Evolutionary conservation across 2,329 filamentous ascomycete genomes (phyloP).

Genomic region (Fusarium luffae): DNA sequence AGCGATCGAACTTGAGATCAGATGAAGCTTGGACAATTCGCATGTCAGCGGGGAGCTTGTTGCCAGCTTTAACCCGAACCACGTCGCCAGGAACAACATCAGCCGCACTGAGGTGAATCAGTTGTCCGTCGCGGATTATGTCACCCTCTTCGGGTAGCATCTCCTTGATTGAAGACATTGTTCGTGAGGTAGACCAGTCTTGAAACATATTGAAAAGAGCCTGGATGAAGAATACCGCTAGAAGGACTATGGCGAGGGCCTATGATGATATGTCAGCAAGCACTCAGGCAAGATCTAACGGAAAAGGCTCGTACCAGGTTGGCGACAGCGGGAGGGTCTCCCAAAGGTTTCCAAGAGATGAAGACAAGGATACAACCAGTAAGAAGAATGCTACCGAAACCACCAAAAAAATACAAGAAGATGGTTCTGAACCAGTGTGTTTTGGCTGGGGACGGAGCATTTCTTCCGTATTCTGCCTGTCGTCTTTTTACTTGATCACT

Average conservation of each 20-base stretch:
- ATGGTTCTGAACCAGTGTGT: slow-evolving; percentile 17
- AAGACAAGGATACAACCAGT: background rate
- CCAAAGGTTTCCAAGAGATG: slow-evolving; percentile 12
- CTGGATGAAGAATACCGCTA: background rate
- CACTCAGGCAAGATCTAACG: too few species aligned
- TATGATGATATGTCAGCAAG: background rate
- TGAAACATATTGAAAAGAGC: slow-evolving; percentile 19
- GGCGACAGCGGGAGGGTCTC: slow-evolving; percentile 2
- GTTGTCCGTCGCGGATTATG: background rate
- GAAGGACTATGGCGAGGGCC: slow-evolving; percentile 4
- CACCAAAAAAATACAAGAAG: slow-evolving; percentile 13
- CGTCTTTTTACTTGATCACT: background rate
- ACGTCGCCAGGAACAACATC: slow-evolving; percentile 9
- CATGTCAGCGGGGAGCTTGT: slow-evolving; percentile 11
- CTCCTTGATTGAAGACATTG: slow-evolving; percentile 17
- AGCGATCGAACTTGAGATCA: slow-evolving; percentile 4
- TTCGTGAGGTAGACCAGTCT: slow-evolving; percentile 17
- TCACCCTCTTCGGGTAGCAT: slow-evolving; percentile 9
- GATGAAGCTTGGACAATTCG: slow-evolving; percentile 6
- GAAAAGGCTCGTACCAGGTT: too few species aligned
- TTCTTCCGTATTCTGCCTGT: slow-evolving; percentile 8
- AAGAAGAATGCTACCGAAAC: slow-evolving; percentile 14
- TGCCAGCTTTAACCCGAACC: background rate
- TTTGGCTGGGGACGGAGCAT: slow-evolving; percentile 7
- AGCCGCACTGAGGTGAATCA: background rate